phyloP scores from a whole-genome alignment of 345 rosid genomes.

The Zanthoxylum bungeanum region DNA sequence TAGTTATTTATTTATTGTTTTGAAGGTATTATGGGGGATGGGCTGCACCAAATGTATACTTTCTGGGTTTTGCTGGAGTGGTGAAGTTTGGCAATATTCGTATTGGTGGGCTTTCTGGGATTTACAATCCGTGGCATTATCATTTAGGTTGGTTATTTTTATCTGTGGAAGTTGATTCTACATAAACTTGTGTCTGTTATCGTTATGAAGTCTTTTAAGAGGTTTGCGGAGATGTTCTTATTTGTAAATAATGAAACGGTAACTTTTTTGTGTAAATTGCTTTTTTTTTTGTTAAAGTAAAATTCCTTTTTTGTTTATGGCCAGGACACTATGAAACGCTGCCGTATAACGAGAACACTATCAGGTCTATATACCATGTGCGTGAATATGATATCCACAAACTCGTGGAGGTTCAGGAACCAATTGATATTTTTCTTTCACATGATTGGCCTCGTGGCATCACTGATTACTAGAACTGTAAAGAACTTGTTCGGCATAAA shows the following conservation, averaged over 20 bases:
- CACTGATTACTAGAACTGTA: constrained; percentile 73
- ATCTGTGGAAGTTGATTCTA: background rate
- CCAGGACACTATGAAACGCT: constrained; percentile 88
- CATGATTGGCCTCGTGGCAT: constrained; percentile 97
- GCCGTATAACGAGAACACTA: constrained; percentile 62
- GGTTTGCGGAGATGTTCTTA: background rate
- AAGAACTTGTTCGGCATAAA: constrained; percentile 56
- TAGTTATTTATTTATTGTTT: background rate
- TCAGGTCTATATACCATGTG: constrained; percentile 81
- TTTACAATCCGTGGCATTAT: constrained; percentile 61
- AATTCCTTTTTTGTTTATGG: constrained; percentile 13
- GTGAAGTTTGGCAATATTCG: constrained; percentile 80
- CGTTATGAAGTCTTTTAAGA: background rate
- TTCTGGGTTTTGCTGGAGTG: constrained; percentile 81
- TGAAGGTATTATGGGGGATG: constrained; percentile 93
- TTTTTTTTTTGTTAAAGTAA: background rate
- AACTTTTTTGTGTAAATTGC: no score
- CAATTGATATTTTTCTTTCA: constrained; percentile 83
- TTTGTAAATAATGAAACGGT: background rate
- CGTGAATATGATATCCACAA: constrained; percentile 90
- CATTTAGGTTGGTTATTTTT: constrained; percentile 45
- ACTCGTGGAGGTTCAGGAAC: constrained; percentile 80
- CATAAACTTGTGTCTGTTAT: background rate
- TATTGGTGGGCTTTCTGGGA: constrained; percentile 92
- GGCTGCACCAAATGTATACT: constrained; percentile 84